These are phyloP conservation scores for Tetrahymena thermophila DNA, from an alignment of 73 alveolate genomes.

Conservation along the genomic window DNA sequence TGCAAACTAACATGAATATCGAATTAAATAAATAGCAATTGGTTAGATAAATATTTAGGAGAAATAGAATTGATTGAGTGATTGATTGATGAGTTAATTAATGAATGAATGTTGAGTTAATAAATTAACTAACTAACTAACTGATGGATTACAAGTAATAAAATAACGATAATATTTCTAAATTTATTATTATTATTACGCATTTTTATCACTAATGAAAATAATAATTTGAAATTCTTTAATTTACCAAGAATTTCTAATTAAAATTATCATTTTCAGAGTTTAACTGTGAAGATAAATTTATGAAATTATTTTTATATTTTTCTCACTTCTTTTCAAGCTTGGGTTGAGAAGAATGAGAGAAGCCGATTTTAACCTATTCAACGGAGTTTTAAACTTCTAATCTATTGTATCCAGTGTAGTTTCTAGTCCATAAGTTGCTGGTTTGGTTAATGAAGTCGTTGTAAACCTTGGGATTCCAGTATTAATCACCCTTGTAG, in stretches of 20 bases:
- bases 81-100: neutral
- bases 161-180: neutral
- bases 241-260: neutral
- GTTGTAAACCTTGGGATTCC: constrained; percentile 61
- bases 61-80: neutral
- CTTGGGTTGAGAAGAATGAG: neutral
- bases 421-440: neutral
- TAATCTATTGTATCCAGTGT: neutral
- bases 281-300: neutral
- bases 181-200: neutral
- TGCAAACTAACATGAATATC: neutral
- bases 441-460: constrained; percentile 41
- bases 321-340: neutral
- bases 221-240: neutral
- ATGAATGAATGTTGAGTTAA: neutral
- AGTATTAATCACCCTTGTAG: constrained; percentile 59
- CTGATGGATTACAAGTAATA: neutral
- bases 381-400: neutral
- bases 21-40: neutral
- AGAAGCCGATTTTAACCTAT: neutral
- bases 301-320: neutral
- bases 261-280: neutral
- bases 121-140: neutral
- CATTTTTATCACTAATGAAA: neutral
- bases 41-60: neutral